Percentiles rank a stretch among this genome's conserved stretches.
Conservation (phyloP, 176 grass and related monocot species). For the Raddia guianensis region DNA sequence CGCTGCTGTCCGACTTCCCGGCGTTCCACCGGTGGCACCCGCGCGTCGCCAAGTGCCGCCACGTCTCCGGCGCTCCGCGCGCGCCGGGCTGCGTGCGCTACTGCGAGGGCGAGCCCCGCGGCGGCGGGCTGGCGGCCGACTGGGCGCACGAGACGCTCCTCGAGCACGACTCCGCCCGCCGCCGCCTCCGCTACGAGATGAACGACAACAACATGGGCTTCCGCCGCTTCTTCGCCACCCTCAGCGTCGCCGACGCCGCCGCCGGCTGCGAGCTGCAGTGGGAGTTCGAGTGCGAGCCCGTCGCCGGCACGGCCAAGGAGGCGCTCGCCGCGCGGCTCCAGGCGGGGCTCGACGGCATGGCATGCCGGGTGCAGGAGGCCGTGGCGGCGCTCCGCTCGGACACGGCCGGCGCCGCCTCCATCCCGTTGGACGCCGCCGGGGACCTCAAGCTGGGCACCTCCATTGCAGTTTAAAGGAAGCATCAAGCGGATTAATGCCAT, state of each 20-base stretch:
- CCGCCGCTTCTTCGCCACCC: conserved; percentile 58
- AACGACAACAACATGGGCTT: conserved; percentile 88
- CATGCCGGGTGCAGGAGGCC: conserved; percentile 36
- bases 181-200: conserved; percentile 73
- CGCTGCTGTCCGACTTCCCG: conserved; percentile 65
- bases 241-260: conserved; percentile 34
- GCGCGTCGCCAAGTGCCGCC: conserved; percentile 56
- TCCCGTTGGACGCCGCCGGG: neutral
- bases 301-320: conserved; percentile 35
- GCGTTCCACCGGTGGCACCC: conserved; percentile 77
- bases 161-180: conserved; percentile 43
- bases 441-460: conserved; percentile 42
- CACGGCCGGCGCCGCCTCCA: neutral
- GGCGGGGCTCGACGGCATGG: conserved; percentile 53
- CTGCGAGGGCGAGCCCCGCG: conserved; percentile 51
- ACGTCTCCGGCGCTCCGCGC: conserved; percentile 42
- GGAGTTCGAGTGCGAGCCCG: conserved; percentile 65
- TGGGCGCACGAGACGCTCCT: conserved; percentile 88
- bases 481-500: neutral
- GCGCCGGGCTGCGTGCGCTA: conserved; percentile 66
- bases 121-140: neutral
- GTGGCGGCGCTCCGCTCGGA: neutral
- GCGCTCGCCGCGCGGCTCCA: conserved; percentile 47
- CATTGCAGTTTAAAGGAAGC: neutral
- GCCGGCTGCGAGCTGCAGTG: conserved; percentile 40